Evolutionary conservation across 306 rosid species (phyloP).

Genomic region (Quercus suber): DNA sequence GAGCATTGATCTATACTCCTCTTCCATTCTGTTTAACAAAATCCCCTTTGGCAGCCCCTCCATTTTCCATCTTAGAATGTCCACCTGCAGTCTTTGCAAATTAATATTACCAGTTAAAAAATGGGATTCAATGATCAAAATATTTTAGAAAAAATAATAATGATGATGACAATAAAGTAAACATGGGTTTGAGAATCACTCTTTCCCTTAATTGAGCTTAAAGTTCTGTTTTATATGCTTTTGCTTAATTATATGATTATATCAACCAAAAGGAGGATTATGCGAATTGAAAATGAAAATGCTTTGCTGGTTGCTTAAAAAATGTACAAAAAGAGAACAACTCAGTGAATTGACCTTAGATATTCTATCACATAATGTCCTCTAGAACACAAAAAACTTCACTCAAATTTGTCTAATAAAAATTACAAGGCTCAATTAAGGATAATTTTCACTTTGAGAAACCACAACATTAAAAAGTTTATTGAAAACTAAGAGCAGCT

Average conservation of each 20-base stretch:
- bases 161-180: not conserved
- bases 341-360: not conserved
- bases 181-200: too few relatives aligned
- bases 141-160: constrained; percentile 3
- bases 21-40: constrained; percentile 76
- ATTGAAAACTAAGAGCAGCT: not conserved
- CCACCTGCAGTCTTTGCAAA: constrained; percentile 51
- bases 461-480: not conserved
- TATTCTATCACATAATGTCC: not conserved
- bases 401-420: not conserved
- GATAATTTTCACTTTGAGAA: not conserved
- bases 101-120: not conserved
- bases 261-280: too few relatives aligned
- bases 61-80: constrained; percentile 81
- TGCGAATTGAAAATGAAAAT: not conserved
- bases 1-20: constrained; percentile 78
- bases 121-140: not conserved
- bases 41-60: constrained; percentile 79
- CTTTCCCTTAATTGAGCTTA: not conserved
- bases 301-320: not conserved
- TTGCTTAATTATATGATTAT: not conserved
- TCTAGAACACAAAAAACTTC: not conserved
- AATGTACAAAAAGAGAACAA: not conserved
- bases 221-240: not conserved
- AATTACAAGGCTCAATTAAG: not conserved